Conservation (phyloP, 164 flowering plant species). For the Nymphaea colorata region DNA sequence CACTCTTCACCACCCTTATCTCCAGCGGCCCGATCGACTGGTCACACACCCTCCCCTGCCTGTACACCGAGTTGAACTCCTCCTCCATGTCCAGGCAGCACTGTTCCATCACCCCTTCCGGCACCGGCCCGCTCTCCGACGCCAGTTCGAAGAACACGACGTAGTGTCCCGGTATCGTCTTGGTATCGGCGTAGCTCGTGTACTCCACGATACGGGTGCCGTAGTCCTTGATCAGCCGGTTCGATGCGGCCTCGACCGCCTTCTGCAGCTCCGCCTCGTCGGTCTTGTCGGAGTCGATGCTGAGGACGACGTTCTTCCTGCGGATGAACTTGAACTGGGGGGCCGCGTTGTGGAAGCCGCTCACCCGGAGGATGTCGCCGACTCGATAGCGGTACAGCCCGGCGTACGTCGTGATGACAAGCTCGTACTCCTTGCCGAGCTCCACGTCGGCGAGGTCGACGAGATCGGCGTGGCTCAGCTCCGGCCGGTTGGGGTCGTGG, state of each 20-base stretch:
- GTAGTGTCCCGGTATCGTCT: slow-evolving; percentile 31
- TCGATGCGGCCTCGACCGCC: slow-evolving; percentile 25
- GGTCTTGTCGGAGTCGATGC: slow-evolving; percentile 38
- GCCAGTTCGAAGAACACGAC: slow-evolving; percentile 37
- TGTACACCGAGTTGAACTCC: slow-evolving; percentile 24
- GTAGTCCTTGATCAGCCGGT: slow-evolving; percentile 9
- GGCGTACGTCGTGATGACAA: slow-evolving; percentile 31
- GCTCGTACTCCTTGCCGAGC: slow-evolving; percentile 31
- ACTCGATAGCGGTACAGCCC: slow-evolving; percentile 34
- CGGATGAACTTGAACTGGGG: slow-evolving; percentile 35
- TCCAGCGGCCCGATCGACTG: slow-evolving; percentile 32
- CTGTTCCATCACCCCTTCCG: slow-evolving; percentile 9
- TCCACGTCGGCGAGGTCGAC: slow-evolving; percentile 30
- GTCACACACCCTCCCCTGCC: slow-evolving; percentile 25
- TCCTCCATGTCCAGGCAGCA: slow-evolving; percentile 33
- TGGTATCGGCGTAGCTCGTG: slow-evolving; percentile 29
- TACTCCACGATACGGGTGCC: slow-evolving; percentile 26
- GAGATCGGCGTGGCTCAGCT: slow-evolving; percentile 4
- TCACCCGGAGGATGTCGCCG: slow-evolving; percentile 32
- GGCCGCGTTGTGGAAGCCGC: slow-evolving; percentile 29
- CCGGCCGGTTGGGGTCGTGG: slow-evolving; percentile 6
- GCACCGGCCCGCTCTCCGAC: slow-evolving; percentile 9
- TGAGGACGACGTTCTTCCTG: slow-evolving; percentile 28
- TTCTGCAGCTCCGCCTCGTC: slow-evolving; percentile 32
- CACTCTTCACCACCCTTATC: slow-evolving; percentile 27